Evolutionary conservation across 2,329 filamentous ascomycete genomes (phyloP).

Genomic region (Xylaria sp.): DNA sequence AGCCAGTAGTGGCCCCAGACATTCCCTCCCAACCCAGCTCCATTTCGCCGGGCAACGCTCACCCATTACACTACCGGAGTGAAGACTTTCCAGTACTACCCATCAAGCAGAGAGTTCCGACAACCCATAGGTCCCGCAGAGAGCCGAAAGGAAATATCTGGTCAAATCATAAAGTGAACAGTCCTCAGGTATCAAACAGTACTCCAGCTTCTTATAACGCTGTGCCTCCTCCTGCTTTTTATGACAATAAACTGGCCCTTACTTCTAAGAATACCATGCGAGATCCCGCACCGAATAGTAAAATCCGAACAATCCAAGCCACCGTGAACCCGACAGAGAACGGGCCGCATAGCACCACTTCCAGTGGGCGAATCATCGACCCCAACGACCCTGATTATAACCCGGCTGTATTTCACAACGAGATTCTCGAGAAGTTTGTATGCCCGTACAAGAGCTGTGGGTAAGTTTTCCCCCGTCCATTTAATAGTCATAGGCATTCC

Average conservation of each 20-base stretch:
- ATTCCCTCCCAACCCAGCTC: neutral
- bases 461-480: constrained; percentile 9
- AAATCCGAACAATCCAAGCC: neutral
- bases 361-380: constrained; percentile 10
- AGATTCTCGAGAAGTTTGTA: constrained; percentile 13
- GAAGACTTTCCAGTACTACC: constrained; percentile 19
- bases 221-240: constrained; percentile 17
- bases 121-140: no score
- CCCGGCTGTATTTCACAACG: constrained; percentile 15
- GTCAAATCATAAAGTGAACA: neutral
- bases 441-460: constrained; percentile 24
- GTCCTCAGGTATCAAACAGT: neutral
- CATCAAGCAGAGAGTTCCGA: neutral
- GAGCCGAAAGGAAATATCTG: constrained; percentile 1
- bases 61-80: constrained; percentile 17
- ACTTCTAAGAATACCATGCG: neutral
- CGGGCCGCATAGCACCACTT: neutral
- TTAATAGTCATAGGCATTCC: neutral
- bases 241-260: neutral
- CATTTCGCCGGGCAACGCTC: neutral
- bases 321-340: neutral
- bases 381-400: constrained; percentile 17
- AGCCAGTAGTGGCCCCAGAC: neutral
- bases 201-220: neutral
- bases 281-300: neutral